Base-by-base conservation (phyloP, 306 rosid genomes). In the Vigna unguiculata region DNA sequence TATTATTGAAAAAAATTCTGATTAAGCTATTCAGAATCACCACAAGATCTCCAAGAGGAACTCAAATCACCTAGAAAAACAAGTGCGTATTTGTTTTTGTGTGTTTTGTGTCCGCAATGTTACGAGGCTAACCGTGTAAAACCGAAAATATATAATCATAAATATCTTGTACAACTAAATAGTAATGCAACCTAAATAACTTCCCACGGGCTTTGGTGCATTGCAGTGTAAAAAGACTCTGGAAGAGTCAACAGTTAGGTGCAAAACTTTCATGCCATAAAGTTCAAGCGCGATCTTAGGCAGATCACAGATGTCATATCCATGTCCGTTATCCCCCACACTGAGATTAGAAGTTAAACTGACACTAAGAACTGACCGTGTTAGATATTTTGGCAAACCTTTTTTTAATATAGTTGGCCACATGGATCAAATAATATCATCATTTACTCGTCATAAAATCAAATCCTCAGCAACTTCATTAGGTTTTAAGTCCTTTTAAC, bases 11-110 rank as follows among this genome's bases (percentile, higher is more conserved):
- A 47, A 25, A 9, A 61, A 51, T 54, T 59, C 45, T 53, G 25
- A 40, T 69, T 34, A 25, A 53, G 21, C 32, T 62, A 34, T 69
- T 47, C 57, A 75, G 32, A 74, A 68, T 24, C 77, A 78, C 24
- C 9, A 12, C 6, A 25, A 25, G 54, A 78, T 57, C 70, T 32
- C 41, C 3, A 63, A 6, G 13, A 11, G 63, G 55, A 24, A 78
- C 40, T 66, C 54, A 3, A 34, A 61, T 46, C 19, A 51, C 16
- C 57, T n/a, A 36, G 40, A 22, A 72, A 28, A 22, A 55, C 49
- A 28, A 8, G 59, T 25, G 17, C 11, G 6, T 6, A 4, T 28
- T 34, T 16, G 6, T 32, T 32, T 32, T 32, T 32, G 6, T 9
- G 24, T 4, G 4, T 24, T 20, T 48, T 28, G 5, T 12, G 16